These are phyloP conservation scores for Oryza rufipogon DNA, from an alignment of 176 grass and related monocot genomes.

Conservation along the genomic window DNA sequence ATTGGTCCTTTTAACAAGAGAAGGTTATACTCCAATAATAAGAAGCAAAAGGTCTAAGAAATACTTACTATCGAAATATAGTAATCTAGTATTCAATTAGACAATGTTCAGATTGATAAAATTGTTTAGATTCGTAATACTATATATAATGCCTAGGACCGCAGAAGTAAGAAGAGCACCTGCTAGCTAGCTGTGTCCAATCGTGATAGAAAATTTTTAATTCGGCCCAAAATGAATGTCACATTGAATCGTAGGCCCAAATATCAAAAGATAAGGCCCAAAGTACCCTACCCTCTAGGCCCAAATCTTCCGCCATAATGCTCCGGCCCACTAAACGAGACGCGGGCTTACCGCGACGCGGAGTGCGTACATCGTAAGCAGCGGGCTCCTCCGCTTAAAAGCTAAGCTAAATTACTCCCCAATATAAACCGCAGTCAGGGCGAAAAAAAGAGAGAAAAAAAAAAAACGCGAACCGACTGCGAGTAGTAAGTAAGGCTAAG, in stretches of 20 bases:
- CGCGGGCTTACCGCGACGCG: neutral
- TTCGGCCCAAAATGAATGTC: neutral
- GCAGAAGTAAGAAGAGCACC: neutral
- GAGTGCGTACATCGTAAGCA: conserved; percentile 30
- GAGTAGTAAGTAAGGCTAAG: neutral
- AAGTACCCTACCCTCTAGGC: neutral
- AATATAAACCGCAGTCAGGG: conserved; percentile 3
- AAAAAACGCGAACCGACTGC: conserved; percentile 22
- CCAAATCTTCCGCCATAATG: neutral
- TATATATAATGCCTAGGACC: too few species aligned
- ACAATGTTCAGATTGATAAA: too few species aligned
- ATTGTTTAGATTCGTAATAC: too few species aligned
- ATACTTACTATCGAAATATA: too few species aligned
- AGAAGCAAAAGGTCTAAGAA: too few species aligned
- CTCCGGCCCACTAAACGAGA: neutral
- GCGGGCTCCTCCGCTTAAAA: conserved; percentile 28
- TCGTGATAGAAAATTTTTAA: neutral
- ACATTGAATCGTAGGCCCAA: neutral
- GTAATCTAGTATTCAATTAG: too few species aligned
- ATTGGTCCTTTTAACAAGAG: neutral
- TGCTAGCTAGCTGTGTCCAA: neutral
- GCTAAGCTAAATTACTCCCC: conserved; percentile 29
- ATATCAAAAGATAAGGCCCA: neutral
- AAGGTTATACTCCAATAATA: neutral
- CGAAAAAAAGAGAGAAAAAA: neutral